These are phyloP conservation scores for Phytophthora fragariaefolia DNA, from an alignment of 352 stramenopile species.

Conservation along the genomic window DNA sequence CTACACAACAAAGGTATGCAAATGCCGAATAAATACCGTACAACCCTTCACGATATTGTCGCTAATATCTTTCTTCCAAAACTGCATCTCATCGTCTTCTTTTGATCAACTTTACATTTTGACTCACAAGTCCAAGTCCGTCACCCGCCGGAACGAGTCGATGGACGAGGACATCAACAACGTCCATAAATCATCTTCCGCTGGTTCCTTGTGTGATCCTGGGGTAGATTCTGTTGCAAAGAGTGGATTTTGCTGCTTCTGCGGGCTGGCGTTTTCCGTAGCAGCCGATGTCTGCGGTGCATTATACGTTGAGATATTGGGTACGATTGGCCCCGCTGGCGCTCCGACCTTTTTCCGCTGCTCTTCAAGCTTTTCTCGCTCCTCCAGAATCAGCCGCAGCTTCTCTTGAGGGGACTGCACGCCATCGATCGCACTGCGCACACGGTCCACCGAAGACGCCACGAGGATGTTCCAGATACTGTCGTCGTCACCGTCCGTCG, in stretches of 20 bases:
- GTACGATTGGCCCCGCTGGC: constrained; percentile 16
- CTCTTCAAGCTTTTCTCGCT: constrained; percentile 67
- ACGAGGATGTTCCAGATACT: constrained; percentile 79
- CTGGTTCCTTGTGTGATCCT: constrained; percentile 17
- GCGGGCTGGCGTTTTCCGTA: constrained; percentile 5
- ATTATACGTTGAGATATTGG: not conserved
- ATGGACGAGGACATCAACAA: constrained; percentile 70
- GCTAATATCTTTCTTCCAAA: not conserved
- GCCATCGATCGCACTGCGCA: constrained; percentile 55
- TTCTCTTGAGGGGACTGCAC: constrained; percentile 57
- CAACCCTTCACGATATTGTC: too few relatives aligned
- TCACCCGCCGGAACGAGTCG: constrained; percentile 55
- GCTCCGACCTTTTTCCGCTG: constrained; percentile 57
- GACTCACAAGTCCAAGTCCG: constrained; percentile 45
- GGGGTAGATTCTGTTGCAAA: constrained; percentile 24
- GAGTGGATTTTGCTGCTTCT: constrained; percentile 34
- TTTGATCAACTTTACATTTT: not conserved
- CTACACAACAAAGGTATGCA: too few relatives aligned
- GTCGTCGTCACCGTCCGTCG: constrained; percentile 54
- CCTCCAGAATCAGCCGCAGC: constrained; percentile 63
- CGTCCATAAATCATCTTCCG: constrained; percentile 74
- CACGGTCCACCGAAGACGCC: constrained; percentile 71
- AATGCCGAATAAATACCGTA: too few relatives aligned
- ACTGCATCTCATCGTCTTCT: not conserved
- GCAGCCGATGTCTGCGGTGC: not conserved